Evolutionary conservation across 2,329 filamentous ascomycete genomes (phyloP), one percentile per base, ranked within the genome.

Genomic region (Juglanconis oblonga): DNA sequence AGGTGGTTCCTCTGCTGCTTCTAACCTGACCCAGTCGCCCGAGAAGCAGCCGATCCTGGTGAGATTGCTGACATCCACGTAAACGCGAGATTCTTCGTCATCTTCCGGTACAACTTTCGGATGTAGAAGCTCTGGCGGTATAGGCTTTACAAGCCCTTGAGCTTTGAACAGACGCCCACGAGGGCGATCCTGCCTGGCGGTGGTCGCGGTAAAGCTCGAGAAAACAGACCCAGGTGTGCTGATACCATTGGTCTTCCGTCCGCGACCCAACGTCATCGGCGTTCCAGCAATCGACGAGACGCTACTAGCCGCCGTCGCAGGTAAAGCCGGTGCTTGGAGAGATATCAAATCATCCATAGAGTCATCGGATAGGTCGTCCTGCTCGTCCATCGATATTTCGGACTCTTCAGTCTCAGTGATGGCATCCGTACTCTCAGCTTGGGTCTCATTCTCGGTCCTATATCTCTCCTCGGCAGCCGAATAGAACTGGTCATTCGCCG

Each of bases 31-130:
- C 95, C 95, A 99, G 70, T 99, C 95, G 35, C 95, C 95, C 0
- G 94, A 98, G 71, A 99, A 99, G 73, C 94, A 98, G 14, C 94
- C 93, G 57, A 99, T 89, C 67, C 93, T 92, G 13, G 91, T 89
- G 24, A 99, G 76, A 1, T 91, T 91, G 59, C 86, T 88, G 7
- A 96, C 89, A 67, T 97, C 92, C 5, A 99, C 93, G 69, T 94
- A 99, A 2, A 98, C 84, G 52, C 95, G 87, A 1, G 91, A 88
- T 67, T 96, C 89, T 65, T 97, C 92, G 63, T 99, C 95, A 62
- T 97, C 92, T 32, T 87, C 84, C 0, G 81, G 74, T 1, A 76
- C 77, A 2, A 95, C 94, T 66, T 90, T 93, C 0, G 95, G 95
- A 65, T 98, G 89, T 2, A 99, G 78, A 2, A 96, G 75, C 48